Conservation (phyloP, 441 rosid genomes). For the Lepidium campestre region DNA sequence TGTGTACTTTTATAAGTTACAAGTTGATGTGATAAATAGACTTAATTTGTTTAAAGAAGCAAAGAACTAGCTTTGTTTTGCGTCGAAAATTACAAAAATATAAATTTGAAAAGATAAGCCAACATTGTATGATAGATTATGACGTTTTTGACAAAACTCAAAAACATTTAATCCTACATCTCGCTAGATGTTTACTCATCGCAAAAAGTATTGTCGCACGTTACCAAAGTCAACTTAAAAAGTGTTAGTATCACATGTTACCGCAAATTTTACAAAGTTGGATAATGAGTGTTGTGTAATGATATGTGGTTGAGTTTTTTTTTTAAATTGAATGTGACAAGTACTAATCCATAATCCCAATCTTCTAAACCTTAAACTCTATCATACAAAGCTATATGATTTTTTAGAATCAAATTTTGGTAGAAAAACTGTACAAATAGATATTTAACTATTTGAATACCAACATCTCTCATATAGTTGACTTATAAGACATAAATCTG, state of each 20-base stretch:
- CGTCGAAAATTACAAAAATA: not conserved
- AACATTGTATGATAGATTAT: not conserved
- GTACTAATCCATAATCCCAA: no score
- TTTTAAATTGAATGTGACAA: no score
- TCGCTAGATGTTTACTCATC: not conserved
- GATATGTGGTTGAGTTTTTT: not conserved
- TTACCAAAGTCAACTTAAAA: conserved; percentile 9
- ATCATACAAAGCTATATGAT: no score
- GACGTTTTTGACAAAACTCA: not conserved
- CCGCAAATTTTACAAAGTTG: not conserved
- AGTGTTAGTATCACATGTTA: not conserved
- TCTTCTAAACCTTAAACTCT: no score
- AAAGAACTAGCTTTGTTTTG: not conserved
- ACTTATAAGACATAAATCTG: not conserved
- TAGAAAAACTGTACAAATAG: no score
- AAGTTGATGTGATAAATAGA: not conserved
- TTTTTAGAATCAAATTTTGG: no score
- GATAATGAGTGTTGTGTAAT: not conserved
- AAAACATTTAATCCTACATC: not conserved
- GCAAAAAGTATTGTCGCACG: not conserved
- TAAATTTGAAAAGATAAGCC: not conserved
- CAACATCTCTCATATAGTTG: no score
- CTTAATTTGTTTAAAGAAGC: not conserved
- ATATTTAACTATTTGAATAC: no score
- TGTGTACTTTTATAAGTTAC: not conserved